Evolutionary conservation across 306 rosid genomes (phyloP).

Genomic region (Abrus precatorius): DNA sequence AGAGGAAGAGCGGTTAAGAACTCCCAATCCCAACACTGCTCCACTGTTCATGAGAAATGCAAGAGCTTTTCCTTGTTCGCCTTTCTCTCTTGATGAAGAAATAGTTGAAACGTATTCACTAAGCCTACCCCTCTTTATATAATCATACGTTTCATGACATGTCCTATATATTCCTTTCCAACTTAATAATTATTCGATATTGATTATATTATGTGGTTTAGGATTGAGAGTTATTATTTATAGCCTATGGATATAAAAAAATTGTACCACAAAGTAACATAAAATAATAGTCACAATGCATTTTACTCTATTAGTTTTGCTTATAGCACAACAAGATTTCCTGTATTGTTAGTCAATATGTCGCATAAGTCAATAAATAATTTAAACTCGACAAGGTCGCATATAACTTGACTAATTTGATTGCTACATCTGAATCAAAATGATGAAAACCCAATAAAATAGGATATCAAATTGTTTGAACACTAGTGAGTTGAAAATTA

Average conservation of each 20-base stretch:
- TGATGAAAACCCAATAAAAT: neutral
- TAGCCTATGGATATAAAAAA: neutral
- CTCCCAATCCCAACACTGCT: conserved; percentile 63
- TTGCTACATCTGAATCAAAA: neutral
- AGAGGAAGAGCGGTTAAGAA: no score
- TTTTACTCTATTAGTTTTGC: neutral
- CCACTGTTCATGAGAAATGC: conserved; percentile 87
- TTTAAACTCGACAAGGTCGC: neutral
- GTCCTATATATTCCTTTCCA: neutral
- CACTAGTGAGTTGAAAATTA: neutral
- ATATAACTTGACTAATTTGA: neutral
- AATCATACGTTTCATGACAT: neutral
- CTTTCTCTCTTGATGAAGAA: conserved; percentile 26
- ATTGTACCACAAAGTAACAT: neutral
- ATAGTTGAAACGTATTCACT: conserved; percentile 58
- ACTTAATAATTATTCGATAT: neutral
- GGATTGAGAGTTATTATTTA: neutral
- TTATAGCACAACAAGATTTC: neutral
- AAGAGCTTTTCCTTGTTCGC: conserved; percentile 30
- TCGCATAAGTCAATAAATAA: neutral
- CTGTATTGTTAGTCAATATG: neutral
- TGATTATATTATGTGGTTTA: neutral
- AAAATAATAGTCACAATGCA: neutral
- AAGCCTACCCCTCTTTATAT: conserved; percentile 50
- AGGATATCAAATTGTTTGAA: neutral